phyloP scores from a whole-genome alignment of 2,329 filamentous ascomycete genomes.

The Orbilia javanica region DNA sequence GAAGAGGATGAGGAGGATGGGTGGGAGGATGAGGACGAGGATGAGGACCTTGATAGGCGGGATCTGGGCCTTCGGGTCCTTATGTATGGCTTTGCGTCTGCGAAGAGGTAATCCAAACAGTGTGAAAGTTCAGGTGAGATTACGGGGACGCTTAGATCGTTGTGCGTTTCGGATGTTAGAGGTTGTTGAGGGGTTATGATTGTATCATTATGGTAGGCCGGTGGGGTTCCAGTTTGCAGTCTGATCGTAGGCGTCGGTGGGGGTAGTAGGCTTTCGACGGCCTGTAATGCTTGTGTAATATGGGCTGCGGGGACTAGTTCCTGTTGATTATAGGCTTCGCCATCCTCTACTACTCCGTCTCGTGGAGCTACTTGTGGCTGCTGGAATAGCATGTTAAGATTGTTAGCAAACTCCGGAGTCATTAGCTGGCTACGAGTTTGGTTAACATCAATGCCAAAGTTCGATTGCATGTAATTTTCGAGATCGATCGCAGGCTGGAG shows the following conservation, averaged over 20 bases:
- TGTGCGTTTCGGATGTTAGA: neutral
- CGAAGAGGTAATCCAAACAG: conserved; percentile 10
- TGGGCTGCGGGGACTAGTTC: neutral
- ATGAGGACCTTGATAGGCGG: conserved; percentile 5
- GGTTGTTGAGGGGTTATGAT: too few species aligned
- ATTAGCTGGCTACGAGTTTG: conserved; percentile 17
- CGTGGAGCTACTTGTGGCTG: neutral
- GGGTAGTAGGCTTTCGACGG: neutral
- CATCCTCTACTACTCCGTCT: neutral
- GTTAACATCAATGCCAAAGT: neutral
- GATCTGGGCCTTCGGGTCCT: neutral
- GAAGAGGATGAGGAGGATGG: neutral
- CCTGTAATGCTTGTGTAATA: neutral
- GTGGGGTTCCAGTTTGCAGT: neutral
- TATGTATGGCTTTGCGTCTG: neutral
- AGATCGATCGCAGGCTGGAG: neutral
- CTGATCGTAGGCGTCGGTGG: neutral
- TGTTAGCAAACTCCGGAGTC: neutral
- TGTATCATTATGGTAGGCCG: neutral
- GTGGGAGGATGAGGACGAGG: neutral
- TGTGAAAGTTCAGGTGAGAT: conserved; percentile 10
- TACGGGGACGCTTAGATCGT: neutral
- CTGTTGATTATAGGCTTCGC: neutral
- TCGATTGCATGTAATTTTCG: conserved; percentile 14
- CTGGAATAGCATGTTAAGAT: neutral